Percentiles rank a stretch among this genome's conserved stretches.
Evolutionary conservation across 177 flowering plant species (phyloP).

Genomic region (Tripterygium wilfordii): DNA sequence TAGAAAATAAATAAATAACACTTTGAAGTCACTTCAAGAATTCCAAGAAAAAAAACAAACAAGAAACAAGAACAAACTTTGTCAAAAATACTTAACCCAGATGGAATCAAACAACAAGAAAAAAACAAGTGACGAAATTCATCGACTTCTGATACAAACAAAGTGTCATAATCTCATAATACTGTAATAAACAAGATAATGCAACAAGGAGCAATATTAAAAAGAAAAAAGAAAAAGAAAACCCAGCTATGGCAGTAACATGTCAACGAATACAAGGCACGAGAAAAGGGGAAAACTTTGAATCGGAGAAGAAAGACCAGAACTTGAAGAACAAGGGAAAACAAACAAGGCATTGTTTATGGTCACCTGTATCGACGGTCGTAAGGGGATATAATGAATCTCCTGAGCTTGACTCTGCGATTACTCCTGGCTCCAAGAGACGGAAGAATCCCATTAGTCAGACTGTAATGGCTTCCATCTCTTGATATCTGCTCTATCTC

Average conservation of each 20-base stretch:
- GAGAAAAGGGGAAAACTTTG: background rate
- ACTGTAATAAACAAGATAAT: no score
- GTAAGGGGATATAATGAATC: conserved; percentile 67
- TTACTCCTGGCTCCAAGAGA: conserved; percentile 80
- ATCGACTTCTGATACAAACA: no score
- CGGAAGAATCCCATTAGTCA: conserved; percentile 63
- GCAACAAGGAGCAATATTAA: background rate
- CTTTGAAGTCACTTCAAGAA: no score
- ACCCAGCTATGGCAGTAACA: no score
- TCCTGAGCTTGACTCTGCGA: conserved; percentile 56
- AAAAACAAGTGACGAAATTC: no score
- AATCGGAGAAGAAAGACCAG: background rate
- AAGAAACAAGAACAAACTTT: no score
- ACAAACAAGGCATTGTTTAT: background rate
- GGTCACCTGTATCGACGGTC: conserved; percentile 74
- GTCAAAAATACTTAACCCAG: no score
- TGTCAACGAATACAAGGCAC: background rate
- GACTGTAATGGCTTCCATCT: conserved; percentile 75
- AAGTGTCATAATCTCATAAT: no score
- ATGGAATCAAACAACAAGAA: no score
- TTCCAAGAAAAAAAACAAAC: no score
- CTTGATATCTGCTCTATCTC: conserved; percentile 61
- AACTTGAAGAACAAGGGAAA: background rate
- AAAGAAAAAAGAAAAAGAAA: background rate
- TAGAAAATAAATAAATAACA: no score